phyloP scores from a whole-genome alignment of 805 yeast species.

The Middelhovenomyces tepae region DNA sequence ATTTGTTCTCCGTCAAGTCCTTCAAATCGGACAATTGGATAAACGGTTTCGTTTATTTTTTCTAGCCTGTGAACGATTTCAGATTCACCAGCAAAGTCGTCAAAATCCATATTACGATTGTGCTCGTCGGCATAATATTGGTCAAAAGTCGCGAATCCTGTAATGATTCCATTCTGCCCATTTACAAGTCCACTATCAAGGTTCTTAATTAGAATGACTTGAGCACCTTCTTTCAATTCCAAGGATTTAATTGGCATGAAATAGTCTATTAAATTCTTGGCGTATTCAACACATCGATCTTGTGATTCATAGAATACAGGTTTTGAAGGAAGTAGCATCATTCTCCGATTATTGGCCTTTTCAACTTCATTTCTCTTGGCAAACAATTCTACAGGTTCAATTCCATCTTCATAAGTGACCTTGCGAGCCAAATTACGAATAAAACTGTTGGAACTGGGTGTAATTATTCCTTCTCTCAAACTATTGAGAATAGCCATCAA shows the following conservation, averaged over 20 bases:
- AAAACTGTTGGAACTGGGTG: constrained; percentile 36
- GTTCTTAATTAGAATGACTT: constrained; percentile 83
- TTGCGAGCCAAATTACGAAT: constrained; percentile 48
- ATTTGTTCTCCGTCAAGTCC: neutral
- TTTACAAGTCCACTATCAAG: constrained; percentile 65
- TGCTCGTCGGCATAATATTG: too few species aligned
- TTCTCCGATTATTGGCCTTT: constrained; percentile 50
- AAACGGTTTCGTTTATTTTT: constrained; percentile 11
- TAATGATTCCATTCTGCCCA: too few species aligned
- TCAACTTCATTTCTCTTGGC: constrained; percentile 82
- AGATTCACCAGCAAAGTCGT: too few species aligned
- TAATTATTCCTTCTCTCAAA: constrained; percentile 63
- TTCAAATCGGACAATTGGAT: constrained; percentile 1
- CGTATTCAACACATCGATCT: constrained; percentile 31
- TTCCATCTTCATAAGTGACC: constrained; percentile 55
- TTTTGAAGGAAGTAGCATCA: constrained; percentile 42
- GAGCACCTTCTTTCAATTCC: constrained; percentile 72
- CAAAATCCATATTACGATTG: too few species aligned
- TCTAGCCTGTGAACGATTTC: too few species aligned
- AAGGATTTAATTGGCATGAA: constrained; percentile 63
- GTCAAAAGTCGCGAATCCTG: too few species aligned
- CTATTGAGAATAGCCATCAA: constrained; percentile 74
- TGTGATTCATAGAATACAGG: constrained; percentile 35
- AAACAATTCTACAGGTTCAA: constrained; percentile 81
- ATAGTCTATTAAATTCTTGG: constrained; percentile 37